phyloP scores from a whole-genome alignment of 1,284 basidiomycete species.

The Waitea zeae region DNA sequence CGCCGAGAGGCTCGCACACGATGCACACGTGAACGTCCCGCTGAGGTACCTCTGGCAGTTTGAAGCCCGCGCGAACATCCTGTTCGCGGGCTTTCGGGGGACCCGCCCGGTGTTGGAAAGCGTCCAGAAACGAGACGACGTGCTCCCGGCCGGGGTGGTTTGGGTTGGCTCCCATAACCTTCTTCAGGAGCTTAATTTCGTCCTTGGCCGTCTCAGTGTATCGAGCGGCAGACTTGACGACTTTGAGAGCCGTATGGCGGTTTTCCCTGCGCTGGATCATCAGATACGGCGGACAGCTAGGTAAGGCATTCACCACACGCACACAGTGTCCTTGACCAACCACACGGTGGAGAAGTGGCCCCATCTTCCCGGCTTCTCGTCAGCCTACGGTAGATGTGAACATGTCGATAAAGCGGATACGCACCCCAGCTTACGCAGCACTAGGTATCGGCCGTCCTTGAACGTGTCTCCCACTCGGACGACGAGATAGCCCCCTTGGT shows the following conservation, averaged over 20 bases:
- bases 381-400: slow-evolving; percentile 4
- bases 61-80: too few relatives aligned
- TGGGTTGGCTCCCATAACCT: slow-evolving; percentile 57
- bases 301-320: slow-evolving; percentile 15
- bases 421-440: slow-evolving; percentile 72
- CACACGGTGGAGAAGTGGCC: slow-evolving; percentile 84
- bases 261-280: slow-evolving; percentile 24
- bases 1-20: slow-evolving; percentile 82
- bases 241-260: slow-evolving; percentile 76
- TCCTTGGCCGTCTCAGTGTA: slow-evolving; percentile 83
- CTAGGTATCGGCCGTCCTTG: slow-evolving; percentile 60
- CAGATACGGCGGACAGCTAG: slow-evolving; percentile 4
- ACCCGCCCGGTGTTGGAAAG: slow-evolving; percentile 48
- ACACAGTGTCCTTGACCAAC: slow-evolving; percentile 63
- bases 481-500: slow-evolving; percentile 65
- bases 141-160: slow-evolving; percentile 47
- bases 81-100: too few relatives aligned
- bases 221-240: slow-evolving; percentile 77
- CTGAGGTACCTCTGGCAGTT: too few relatives aligned
- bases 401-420: slow-evolving; percentile 15
- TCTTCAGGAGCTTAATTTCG: slow-evolving; percentile 76
- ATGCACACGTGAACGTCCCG: slow-evolving; percentile 78
- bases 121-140: slow-evolving; percentile 78
- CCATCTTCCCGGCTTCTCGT: slow-evolving; percentile 44
- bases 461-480: slow-evolving; percentile 68